Conservation (phyloP, 2,329 filamentous ascomycete species). For the Rutstroemia sp. region DNA sequence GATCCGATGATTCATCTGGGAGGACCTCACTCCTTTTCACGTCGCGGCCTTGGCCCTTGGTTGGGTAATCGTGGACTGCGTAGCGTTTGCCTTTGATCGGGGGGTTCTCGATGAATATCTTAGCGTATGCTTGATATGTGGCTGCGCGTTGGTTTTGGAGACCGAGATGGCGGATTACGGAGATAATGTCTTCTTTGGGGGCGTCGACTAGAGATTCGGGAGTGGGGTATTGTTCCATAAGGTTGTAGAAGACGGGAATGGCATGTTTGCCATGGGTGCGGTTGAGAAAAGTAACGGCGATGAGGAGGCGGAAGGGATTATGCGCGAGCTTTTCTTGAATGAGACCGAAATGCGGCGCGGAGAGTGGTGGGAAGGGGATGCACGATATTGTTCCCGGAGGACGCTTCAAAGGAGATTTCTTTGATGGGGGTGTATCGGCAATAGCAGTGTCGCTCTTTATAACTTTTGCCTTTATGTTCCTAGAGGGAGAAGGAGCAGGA, state of each 20-base stretch:
- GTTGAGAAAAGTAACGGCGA: conserved; percentile 81
- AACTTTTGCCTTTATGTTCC: conserved; percentile 1
- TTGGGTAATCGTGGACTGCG: conserved; percentile 48
- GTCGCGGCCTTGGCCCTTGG: conserved; percentile 40
- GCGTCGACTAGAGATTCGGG: conserved; percentile 54
- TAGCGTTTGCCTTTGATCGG: conserved; percentile 53
- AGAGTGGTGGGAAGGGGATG: conserved; percentile 61
- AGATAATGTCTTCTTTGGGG: conserved; percentile 46
- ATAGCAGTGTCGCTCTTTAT: not conserved
- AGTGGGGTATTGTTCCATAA: conserved; percentile 63
- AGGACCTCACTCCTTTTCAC: conserved; percentile 40
- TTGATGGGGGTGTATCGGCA: not conserved
- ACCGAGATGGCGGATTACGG: conserved; percentile 63
- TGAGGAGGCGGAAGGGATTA: conserved; percentile 71
- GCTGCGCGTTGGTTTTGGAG: conserved; percentile 60
- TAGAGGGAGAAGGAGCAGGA: conserved; percentile 5
- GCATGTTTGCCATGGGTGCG: conserved; percentile 68
- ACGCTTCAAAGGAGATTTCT: conserved; percentile 14
- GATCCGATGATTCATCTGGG: conserved; percentile 33
- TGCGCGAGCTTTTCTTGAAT: conserved; percentile 73
- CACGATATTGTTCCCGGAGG: conserved; percentile 36
- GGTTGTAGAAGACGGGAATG: conserved; percentile 64
- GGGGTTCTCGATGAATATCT: conserved; percentile 53
- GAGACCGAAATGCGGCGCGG: conserved; percentile 60
- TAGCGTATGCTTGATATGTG: conserved; percentile 63